Conservation (phyloP, 2,329 filamentous ascomycete species). For the Sporothrix mexicana region DNA sequence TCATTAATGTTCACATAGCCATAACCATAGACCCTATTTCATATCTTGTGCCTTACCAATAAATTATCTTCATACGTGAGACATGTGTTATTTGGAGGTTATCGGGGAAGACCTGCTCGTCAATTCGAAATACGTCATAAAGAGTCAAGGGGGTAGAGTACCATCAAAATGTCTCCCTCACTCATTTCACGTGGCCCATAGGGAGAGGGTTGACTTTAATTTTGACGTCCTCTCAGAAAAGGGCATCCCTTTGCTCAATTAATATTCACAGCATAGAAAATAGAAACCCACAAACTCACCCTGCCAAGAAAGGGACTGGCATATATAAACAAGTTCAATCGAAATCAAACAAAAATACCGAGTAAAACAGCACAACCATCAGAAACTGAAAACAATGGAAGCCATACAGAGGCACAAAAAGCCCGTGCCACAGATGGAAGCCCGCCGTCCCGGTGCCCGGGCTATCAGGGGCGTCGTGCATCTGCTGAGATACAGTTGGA, state of each 20-base stretch:
- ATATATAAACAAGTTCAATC: not conserved
- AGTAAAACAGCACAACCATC: not conserved
- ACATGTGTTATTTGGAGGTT: not conserved
- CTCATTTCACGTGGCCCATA: slow-evolving; percentile 17
- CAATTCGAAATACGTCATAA: not conserved
- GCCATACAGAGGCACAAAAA: not conserved
- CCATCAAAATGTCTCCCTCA: not conserved
- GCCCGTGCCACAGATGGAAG: not conserved
- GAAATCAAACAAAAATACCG: not conserved
- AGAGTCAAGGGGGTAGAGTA: not conserved
- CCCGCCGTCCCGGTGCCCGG: not conserved
- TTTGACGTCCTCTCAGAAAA: not conserved
- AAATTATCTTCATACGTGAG: too few relatives aligned
- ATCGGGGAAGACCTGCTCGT: not conserved
- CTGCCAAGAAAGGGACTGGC: slow-evolving; percentile 23
- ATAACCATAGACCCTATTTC: not conserved
- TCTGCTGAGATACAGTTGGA: not conserved
- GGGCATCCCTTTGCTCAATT: not conserved
- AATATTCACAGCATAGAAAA: not conserved
- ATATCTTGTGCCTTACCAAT: too few relatives aligned
- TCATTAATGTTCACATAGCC: too few relatives aligned
- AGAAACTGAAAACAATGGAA: not conserved
- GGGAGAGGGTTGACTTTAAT: not conserved
- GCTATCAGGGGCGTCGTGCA: not conserved
- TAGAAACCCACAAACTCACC: not conserved